Percentiles rank a stretch among this genome's conserved stretches.
phyloP scores from a whole-genome alignment of 768 basidiomycete species.

The Lentinula boryana region DNA sequence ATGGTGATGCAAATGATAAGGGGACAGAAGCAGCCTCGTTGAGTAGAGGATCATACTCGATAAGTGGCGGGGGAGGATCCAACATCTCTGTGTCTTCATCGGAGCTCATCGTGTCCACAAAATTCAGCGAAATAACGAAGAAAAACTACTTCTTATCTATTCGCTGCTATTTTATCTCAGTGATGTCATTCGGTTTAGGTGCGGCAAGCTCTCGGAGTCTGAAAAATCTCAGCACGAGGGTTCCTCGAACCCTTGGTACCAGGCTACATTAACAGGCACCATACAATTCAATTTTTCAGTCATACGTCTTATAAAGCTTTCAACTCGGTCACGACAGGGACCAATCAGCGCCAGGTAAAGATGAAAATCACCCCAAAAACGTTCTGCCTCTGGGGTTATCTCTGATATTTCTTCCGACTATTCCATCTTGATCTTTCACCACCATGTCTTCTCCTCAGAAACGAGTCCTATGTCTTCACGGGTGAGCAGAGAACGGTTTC shows the following conservation, averaged over 20 bases:
- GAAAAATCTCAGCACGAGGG: not conserved
- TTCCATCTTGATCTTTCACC: not conserved
- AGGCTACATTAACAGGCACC: too few species aligned
- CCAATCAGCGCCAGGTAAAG: not conserved
- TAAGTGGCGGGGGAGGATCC: not conserved
- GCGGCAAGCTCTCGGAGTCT: not conserved
- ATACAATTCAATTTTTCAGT: not conserved
- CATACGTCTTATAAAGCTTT: not conserved
- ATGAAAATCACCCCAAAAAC: not conserved
- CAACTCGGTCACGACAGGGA: not conserved
- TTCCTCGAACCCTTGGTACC: not conserved
- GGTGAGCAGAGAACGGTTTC: not conserved
- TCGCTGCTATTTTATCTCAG: not conserved
- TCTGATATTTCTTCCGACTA: not conserved
- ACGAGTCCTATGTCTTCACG: constrained; percentile 4
- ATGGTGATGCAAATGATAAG: not conserved
- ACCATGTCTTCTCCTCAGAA: constrained; percentile 2
- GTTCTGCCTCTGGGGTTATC: not conserved
- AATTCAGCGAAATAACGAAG: not conserved
- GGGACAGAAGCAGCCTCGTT: not conserved
- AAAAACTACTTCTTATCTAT: not conserved
- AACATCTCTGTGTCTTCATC: not conserved
- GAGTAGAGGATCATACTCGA: not conserved
- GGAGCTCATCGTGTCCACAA: not conserved
- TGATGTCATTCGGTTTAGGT: too few species aligned